These are phyloP conservation scores for Agarophyton chilense DNA, from an alignment of 23 red algal genomes.

Conservation along the genomic window DNA sequence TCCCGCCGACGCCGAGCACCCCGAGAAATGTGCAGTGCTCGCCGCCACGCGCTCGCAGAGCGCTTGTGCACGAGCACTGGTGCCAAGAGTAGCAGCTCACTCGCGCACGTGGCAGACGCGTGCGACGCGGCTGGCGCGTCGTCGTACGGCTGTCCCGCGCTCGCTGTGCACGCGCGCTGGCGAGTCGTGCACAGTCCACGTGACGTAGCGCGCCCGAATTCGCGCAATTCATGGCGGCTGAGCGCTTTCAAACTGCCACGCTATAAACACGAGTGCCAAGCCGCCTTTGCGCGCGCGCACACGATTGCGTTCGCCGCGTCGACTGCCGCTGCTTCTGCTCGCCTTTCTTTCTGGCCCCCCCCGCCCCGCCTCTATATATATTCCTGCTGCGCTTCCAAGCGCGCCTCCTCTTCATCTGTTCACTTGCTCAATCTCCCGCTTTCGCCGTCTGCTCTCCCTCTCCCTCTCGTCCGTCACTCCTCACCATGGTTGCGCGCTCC, in stretches of 20 bases:
- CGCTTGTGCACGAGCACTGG: too few species aligned
- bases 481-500: not conserved
- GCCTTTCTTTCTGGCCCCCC: not conserved
- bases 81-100: too few species aligned
- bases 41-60: too few species aligned
- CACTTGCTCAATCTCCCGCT: too few species aligned
- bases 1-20: too few species aligned
- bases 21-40: too few species aligned
- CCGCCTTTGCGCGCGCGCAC: not conserved
- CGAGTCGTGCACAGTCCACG: conserved; percentile 19
- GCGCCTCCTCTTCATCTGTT: not conserved
- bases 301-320: not conserved
- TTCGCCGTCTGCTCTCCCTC: too few species aligned
- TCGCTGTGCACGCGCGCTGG: not conserved
- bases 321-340: not conserved
- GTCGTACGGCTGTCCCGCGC: too few species aligned
- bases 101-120: too few species aligned
- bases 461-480: not conserved
- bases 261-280: not conserved
- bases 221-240: conserved; percentile 15
- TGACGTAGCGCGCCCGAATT: conserved; percentile 35
- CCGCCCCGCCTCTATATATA: not conserved
- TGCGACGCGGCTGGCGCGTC: too few species aligned
- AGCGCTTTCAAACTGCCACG: not conserved
- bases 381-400: not conserved